A percentile compares a stretch with the other conserved stretches of the same genome.
These are phyloP conservation scores for Saccharum hybrid DNA, from an alignment of 202 grass and related monocot species.

Conservation along the genomic window DNA sequence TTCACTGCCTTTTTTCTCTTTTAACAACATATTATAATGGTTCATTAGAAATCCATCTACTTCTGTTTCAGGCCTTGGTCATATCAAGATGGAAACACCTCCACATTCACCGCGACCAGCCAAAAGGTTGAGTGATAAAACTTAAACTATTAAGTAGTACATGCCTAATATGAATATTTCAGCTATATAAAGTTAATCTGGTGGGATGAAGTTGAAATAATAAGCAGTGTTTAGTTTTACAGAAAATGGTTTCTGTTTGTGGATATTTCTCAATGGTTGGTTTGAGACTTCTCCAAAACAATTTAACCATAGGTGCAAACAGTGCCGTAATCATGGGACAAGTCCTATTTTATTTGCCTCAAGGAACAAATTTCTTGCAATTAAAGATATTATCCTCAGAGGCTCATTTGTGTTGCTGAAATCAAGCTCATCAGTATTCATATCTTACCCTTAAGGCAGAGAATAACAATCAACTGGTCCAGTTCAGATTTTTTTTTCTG, in stretches of 20 bases:
- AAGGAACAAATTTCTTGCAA: conserved; percentile 4
- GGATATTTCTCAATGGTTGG: conserved; percentile 22
- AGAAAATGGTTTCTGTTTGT: conserved; percentile 24
- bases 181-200: conserved; percentile 18
- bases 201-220: conserved; percentile 23
- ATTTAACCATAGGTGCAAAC: not conserved
- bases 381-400: conserved; percentile 17
- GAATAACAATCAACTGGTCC: conserved; percentile 21
- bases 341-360: conserved; percentile 5
- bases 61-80: conserved; percentile 68
- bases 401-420: not conserved
- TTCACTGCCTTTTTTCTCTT: conserved; percentile 12
- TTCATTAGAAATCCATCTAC: conserved; percentile 28
- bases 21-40: conserved; percentile 16
- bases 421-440: not conserved
- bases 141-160: conserved; percentile 8
- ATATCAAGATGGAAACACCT: conserved; percentile 79
- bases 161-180: conserved; percentile 15
- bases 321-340: not conserved
- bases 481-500: not conserved
- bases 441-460: conserved; percentile 27
- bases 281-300: conserved; percentile 31
- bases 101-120: conserved; percentile 55
- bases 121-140: conserved; percentile 51
- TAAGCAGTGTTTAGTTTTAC: conserved; percentile 13